Evolutionary conservation across 1,284 basidiomycete genomes (phyloP), one percentile per base, ranked within the genome.

Genomic region (Rhodotorula sp.): DNA sequence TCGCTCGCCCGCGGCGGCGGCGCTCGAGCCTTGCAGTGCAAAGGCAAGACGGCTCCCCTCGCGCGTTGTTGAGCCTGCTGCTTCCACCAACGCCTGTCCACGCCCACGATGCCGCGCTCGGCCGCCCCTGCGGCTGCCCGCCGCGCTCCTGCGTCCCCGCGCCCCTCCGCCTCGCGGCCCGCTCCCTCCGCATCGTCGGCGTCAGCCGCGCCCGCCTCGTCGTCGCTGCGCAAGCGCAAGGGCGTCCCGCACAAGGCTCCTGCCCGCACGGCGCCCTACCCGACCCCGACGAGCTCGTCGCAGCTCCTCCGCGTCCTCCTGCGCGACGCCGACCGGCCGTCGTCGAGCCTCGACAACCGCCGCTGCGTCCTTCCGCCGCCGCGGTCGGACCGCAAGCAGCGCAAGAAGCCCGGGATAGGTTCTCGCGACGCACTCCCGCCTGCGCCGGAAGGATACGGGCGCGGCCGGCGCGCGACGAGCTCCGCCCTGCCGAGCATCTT

Each of bases 261-360:
- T 5, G 49, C 42, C 3, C 57, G 64, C 9, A 46, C 57, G 19
- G 21, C 23, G 19, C 25, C 57, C 42, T 7, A 49, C 17, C 25
- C n/a, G 14, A 16, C 50, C 44, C 27, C 42, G 17, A 17, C 45
- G 58, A 48, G 23, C 58, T 23, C 52, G 10, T 54, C 46, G n/a
- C 34, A n/a, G 7, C 60, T 57, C 48, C 41, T 62, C 25, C 48
- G 44, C 21, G 46, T 56, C 12, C 48, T 62, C 12, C 48, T 61
- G 21, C 52, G 42, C 45, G 56, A 27, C 17, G 45, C 16, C 55
- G 48, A 7, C 49, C 48, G 46, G 41, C 44, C 59, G 19, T 1
- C 27, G 7, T 56, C 62, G n/a, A n/a, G 21, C 25, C 60, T 62
- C 66, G 60, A 62, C 60, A 67, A 67, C 48, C 25, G 10, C 19